Base-by-base conservation (phyloP, 345 rosid genomes). In the Hirschfeldia incana region DNA sequence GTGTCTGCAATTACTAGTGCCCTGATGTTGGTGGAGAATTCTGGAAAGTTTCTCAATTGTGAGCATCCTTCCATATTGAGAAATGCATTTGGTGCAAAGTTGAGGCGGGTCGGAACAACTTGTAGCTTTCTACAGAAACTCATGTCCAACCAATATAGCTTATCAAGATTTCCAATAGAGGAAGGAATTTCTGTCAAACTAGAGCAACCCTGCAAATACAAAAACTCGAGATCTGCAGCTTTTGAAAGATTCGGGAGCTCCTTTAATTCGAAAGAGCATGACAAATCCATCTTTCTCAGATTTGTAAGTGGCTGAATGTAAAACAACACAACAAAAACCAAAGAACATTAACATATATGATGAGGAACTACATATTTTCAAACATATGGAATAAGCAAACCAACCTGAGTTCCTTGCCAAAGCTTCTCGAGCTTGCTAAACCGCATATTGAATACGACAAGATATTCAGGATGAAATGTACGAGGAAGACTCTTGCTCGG, bases 1-100 rank as follows among this genome's bases (percentile, higher is more conserved):
- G 79, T 67, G 60, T 76, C 67, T 67, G 46, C 3, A 3, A 67
- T 57, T 8, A 0, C 0, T n/a, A 83, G 74, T 5, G 13, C 0
- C 5, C 27, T 4, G 49, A 81, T 65, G 64, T 75, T 74, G 0
- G 17, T 30, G 1, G 63, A 73, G 16, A 84, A 49, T 17, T 46
- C 62, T 44, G 85, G 84, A 62, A 82, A 0, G 8, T 57, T 71
- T 55, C 61, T 17, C 28, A 55, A 55, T 0, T 55, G 61, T 55
- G 61, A 17, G 61, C 61, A 55, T 17, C 10, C 11, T 0, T 17
- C 2, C 61, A 55, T 55, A 8, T 17, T 8, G 28, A 55, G 11
- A 55, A 6, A 55, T 7, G 61, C 61, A 55, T 3, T 1, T 6
- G 61, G 29, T 55, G 11, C 28, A 28, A 55, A 55, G 11, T 7